phyloP scores from a whole-genome alignment of 2,329 filamentous ascomycete species.

The Fusarium redolens region DNA sequence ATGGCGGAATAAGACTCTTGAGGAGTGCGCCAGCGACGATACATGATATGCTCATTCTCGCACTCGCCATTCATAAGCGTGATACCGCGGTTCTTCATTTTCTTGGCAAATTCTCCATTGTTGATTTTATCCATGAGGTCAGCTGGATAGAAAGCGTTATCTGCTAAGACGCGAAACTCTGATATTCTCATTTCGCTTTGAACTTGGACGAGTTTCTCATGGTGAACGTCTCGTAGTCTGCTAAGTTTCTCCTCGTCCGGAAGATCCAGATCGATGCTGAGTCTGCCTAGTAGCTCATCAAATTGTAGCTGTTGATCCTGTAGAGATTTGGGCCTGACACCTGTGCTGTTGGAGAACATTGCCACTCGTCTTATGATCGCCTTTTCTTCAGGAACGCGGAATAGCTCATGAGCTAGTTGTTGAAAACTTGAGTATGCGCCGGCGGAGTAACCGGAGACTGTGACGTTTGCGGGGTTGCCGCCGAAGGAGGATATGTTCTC shows the following conservation, averaged over 20 bases:
- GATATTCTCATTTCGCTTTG: not conserved
- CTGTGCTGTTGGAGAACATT: not conserved
- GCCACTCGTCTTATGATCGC: not conserved
- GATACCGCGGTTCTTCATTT: not conserved
- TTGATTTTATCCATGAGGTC: not conserved
- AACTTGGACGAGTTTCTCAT: not conserved
- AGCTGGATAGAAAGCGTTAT: not conserved
- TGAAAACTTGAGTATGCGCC: not conserved
- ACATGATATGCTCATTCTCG: not conserved
- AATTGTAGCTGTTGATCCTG: not conserved
- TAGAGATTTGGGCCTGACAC: not conserved
- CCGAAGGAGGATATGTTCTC: not conserved
- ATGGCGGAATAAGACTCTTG: not conserved
- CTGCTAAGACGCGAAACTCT: not conserved
- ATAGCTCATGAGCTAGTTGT: not conserved
- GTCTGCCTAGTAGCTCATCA: too few species aligned
- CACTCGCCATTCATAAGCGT: not conserved
- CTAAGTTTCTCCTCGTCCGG: not conserved
- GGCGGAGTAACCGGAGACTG: not conserved
- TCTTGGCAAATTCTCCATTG: not conserved
- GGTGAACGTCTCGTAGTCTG: fast-evolving
- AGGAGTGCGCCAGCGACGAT: not conserved
- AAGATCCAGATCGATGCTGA: not conserved
- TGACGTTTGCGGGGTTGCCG: not conserved
- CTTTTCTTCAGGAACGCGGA: not conserved